Evolutionary conservation across 331 rosid species (phyloP).

Genomic region (Rosa hybrid): DNA sequence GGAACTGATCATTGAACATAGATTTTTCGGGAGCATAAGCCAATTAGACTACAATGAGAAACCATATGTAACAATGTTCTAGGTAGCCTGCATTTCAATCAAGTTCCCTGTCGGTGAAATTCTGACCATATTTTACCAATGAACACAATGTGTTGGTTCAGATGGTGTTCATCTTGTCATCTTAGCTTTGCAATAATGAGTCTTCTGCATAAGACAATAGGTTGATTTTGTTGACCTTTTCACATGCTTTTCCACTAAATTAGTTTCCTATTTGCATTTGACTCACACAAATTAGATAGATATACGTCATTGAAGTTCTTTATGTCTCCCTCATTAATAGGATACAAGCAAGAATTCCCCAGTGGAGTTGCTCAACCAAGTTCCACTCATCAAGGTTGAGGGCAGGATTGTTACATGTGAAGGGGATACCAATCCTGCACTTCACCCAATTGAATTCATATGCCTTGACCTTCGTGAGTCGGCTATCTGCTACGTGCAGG

Average conservation of each 20-base stretch:
- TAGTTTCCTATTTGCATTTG: neutral
- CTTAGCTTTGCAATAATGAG: neutral
- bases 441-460: conserved; percentile 90
- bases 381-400: conserved; percentile 89
- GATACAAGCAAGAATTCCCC: conserved; percentile 92
- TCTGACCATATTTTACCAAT: neutral
- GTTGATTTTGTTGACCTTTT: too few relatives aligned
- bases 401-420: conserved; percentile 90
- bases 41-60: neutral
- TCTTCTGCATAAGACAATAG: neutral
- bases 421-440: conserved; percentile 83
- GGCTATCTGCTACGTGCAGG: conserved; percentile 80
- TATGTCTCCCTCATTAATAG: conserved; percentile 32
- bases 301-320: neutral
- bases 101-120: neutral
- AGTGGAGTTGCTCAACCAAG: conserved; percentile 94
- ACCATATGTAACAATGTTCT: neutral
- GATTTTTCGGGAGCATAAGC: neutral
- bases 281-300: too few relatives aligned
- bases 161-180: neutral
- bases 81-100: neutral
- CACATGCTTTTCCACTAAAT: neutral
- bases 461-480: conserved; percentile 79
- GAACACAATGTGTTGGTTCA: neutral
- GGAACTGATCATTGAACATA: too few relatives aligned